Evolutionary conservation across 2,329 filamentous ascomycete genomes (phyloP).

Genomic region (Fusarium pseudograminearum): DNA sequence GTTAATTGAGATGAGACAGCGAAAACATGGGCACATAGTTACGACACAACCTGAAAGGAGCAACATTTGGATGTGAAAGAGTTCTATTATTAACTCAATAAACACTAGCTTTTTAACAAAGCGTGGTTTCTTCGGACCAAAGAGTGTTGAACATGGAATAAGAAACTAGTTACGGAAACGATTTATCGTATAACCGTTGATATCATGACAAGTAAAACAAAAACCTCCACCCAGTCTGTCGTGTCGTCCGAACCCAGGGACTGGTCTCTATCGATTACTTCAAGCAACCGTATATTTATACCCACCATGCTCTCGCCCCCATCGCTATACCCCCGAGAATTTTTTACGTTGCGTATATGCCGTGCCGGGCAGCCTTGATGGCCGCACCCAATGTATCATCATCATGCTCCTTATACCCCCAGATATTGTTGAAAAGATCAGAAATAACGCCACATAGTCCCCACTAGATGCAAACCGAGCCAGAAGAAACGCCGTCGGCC

Average conservation of each 20-base stretch:
- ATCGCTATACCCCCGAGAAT: conserved; percentile 22
- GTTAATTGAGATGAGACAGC: neutral
- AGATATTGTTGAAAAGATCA: conserved; percentile 40
- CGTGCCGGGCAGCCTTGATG: conserved; percentile 35
- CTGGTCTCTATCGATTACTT: conserved; percentile 39
- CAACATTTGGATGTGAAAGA: neutral
- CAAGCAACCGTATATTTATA: conserved; percentile 24
- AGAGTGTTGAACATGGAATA: conserved; percentile 30
- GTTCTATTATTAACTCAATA: conserved; percentile 6
- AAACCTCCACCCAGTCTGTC: conserved; percentile 26
- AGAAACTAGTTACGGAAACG: conserved; percentile 41
- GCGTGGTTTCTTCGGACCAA: conserved; percentile 8
- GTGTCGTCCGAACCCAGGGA: conserved; percentile 22
- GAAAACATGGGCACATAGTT: neutral
- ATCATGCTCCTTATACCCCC: conserved; percentile 32
- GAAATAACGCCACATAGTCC: conserved; percentile 41
- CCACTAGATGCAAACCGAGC: conserved; percentile 38
- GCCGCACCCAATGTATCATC: conserved; percentile 31
- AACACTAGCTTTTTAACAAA: neutral
- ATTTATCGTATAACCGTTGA: conserved; percentile 46
- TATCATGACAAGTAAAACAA: conserved; percentile 47
- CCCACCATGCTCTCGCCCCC: conserved; percentile 29
- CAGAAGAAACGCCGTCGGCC: conserved; percentile 45
- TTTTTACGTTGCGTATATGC: conserved; percentile 39
- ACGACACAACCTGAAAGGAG: neutral